Percentiles rank a stretch among this genome's conserved stretches.
Evolutionary conservation across 805 yeast genomes (phyloP).

Genomic region (Metschnikowia corniflorae): DNA sequence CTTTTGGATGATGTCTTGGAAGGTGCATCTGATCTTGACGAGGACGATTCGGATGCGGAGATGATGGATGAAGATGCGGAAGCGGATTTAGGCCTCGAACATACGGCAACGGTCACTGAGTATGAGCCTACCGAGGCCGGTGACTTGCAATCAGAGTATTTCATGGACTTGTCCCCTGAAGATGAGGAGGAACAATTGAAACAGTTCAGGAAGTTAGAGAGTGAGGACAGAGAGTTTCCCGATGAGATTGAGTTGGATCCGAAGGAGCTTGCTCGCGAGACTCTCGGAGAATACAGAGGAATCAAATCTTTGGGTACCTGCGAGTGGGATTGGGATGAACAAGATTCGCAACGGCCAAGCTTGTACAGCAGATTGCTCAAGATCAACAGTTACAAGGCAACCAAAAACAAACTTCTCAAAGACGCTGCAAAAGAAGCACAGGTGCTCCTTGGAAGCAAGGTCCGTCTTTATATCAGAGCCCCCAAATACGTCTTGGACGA

Average conservation of each 20-base stretch:
- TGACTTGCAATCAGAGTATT: constrained; percentile 45
- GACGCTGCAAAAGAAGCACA: constrained; percentile 46
- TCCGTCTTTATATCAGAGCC: constrained; percentile 56
- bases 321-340: constrained; percentile 84
- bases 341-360: constrained; percentile 69
- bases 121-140: constrained; percentile 46
- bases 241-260: constrained; percentile 91
- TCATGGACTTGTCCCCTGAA: constrained; percentile 71
- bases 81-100: constrained; percentile 25
- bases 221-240: constrained; percentile 89
- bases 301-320: constrained; percentile 76
- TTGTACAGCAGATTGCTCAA: constrained; percentile 76
- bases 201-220: constrained; percentile 62
- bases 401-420: constrained; percentile 65
- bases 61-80: constrained; percentile 34
- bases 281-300: constrained; percentile 79
- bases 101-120: constrained; percentile 26
- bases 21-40: constrained; percentile 43
- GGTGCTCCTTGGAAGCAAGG: constrained; percentile 55
- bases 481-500: constrained; percentile 46
- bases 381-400: constrained; percentile 71
- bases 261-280: constrained; percentile 66
- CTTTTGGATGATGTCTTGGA: constrained; percentile 54
- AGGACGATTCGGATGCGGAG: constrained; percentile 35
- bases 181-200: constrained; percentile 79